phyloP scores from a whole-genome alignment of 495 filamentous ascomycete species.

The Xylona heveae region DNA sequence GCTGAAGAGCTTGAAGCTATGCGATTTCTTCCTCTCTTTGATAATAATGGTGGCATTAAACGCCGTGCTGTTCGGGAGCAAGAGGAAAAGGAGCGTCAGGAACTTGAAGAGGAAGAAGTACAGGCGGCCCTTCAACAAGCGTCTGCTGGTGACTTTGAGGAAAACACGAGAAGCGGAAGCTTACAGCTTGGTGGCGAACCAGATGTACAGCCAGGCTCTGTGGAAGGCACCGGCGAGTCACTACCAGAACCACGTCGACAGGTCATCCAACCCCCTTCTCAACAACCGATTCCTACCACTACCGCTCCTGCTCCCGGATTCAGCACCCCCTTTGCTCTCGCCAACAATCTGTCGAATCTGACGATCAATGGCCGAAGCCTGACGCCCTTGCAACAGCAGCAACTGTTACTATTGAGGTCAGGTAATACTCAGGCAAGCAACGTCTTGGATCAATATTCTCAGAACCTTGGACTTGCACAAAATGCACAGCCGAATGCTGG shows the following conservation, averaged over 20 bases:
- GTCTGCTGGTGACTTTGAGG: slow-evolving; percentile 10
- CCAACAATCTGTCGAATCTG: slow-evolving; percentile 28
- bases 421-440: slow-evolving; percentile 30
- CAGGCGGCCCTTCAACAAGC: slow-evolving; percentile 31
- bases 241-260: slow-evolving; percentile 21
- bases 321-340: slow-evolving; percentile 14
- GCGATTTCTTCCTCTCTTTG: slow-evolving; percentile 59
- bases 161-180: slow-evolving; percentile 58
- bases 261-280: slow-evolving; percentile 53
- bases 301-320: no score
- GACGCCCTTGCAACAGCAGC: slow-evolving; percentile 64
- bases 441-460: slow-evolving; percentile 33
- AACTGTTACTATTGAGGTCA: slow-evolving; percentile 44
- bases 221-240: slow-evolving; percentile 27
- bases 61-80: slow-evolving; percentile 50
- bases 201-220: slow-evolving; percentile 36
- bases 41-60: slow-evolving; percentile 53
- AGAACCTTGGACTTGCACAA: slow-evolving; percentile 20
- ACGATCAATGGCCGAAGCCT: slow-evolving; percentile 40
- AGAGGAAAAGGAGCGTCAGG: slow-evolving; percentile 36
- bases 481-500: slow-evolving; percentile 13
- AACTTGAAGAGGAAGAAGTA: slow-evolving; percentile 32
- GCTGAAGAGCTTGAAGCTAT: slow-evolving; percentile 30
- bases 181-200: slow-evolving; percentile 80
- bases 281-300: slow-evolving; percentile 37